phyloP scores from a whole-genome alignment of 208 protist genomes.

The Willaertia magna region DNA sequence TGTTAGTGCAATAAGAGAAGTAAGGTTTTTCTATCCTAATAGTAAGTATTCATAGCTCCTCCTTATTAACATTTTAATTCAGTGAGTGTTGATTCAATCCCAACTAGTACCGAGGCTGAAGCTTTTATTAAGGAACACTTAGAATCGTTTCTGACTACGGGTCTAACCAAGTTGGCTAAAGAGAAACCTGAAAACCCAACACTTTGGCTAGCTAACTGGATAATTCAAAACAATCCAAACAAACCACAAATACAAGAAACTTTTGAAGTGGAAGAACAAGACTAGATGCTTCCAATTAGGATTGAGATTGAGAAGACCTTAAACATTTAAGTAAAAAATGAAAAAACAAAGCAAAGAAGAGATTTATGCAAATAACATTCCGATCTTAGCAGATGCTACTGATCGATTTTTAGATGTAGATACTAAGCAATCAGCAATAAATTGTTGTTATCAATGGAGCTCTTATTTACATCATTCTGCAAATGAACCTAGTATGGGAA shows the following conservation, averaged over 20 bases:
- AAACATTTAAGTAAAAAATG: too few species aligned
- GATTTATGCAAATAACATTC: not conserved
- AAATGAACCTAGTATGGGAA: not conserved
- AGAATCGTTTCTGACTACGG: conserved; percentile 57
- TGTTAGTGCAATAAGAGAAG: conserved; percentile 17
- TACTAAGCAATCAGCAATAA: not conserved
- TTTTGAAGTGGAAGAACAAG: too few species aligned
- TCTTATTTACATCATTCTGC: not conserved
- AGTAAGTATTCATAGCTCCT: not conserved
- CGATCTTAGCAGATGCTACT: not conserved
- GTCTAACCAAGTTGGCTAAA: conserved; percentile 57
- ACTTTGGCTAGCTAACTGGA: conserved; percentile 57
- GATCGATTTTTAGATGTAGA: not conserved
- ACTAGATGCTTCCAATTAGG: too few species aligned
- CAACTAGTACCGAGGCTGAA: conserved; percentile 37
- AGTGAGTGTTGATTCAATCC: conserved; percentile 56
- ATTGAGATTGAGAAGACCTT: too few species aligned
- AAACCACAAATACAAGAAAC: not conserved
- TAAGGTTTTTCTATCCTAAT: conserved; percentile 25
- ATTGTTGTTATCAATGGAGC: not conserved
- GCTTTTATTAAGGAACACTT: conserved; percentile 65
- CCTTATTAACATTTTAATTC: conserved; percentile 34
- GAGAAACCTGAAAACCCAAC: conserved; percentile 64
- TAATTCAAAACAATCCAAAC: conserved; percentile 58
- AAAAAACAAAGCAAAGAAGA: too few species aligned